Percentiles rank a stretch among this genome's conserved stretches.
Conservation (phyloP, 2,329 filamentous ascomycete species). For the Hymenoscyphus albidus region DNA sequence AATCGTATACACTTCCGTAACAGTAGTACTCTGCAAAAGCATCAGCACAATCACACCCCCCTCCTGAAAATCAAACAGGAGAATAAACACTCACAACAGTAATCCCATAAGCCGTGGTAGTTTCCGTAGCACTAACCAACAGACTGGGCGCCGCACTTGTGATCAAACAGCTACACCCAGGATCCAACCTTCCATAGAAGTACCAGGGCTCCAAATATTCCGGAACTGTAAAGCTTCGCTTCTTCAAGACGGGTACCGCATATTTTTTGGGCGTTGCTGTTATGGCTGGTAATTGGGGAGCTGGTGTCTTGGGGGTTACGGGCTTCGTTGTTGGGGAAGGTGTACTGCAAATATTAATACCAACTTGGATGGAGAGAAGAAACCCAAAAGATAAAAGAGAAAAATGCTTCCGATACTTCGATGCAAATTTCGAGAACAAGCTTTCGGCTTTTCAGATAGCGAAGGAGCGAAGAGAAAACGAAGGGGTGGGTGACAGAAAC, state of each 20-base stretch:
- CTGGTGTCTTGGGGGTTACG: neutral
- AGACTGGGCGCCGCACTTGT: conserved; percentile 13
- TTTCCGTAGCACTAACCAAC: conserved; percentile 9
- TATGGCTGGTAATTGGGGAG: conserved; percentile 2
- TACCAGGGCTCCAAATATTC: conserved; percentile 18
- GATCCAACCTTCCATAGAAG: conserved; percentile 16
- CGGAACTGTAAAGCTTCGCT: conserved; percentile 15
- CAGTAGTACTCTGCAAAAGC: conserved; percentile 12
- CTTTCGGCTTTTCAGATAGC: neutral
- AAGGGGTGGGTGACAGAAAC: neutral
- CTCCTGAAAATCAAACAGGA: neutral
- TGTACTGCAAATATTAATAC: neutral
- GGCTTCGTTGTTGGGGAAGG: neutral
- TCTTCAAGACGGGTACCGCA: conserved; percentile 1
- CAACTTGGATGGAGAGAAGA: neutral
- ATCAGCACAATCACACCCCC: neutral
- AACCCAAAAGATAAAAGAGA: neutral
- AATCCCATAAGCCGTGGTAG: conserved; percentile 13
- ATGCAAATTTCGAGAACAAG: no score
- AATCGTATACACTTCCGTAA: conserved; percentile 17
- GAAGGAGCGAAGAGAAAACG: neutral
- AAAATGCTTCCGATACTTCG: no score
- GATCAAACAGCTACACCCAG: conserved; percentile 19
- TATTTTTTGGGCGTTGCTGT: neutral
- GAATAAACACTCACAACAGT: conserved; percentile 8